Evolutionary conservation across 2,329 filamentous ascomycete genomes (phyloP).

Genomic region (Epichloe typhina): DNA sequence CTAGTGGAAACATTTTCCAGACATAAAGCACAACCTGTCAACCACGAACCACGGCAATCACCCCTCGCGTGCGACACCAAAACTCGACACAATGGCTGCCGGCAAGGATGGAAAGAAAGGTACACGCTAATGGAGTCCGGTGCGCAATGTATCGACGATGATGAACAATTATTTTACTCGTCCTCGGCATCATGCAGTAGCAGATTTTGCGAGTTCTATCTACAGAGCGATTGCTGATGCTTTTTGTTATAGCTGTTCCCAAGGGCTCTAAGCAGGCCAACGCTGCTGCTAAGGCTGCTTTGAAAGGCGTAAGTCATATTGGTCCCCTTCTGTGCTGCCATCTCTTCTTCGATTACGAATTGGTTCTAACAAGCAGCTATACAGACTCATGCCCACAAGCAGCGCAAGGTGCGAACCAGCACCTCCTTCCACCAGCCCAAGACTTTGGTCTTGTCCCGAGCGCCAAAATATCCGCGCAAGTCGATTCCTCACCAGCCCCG

Average conservation of each 20-base stretch:
- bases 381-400: constrained; percentile 57
- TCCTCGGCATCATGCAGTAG: constrained; percentile 49
- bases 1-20: background rate
- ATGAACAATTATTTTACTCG: constrained; percentile 4
- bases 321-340: background rate
- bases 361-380: background rate
- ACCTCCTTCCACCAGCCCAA: constrained; percentile 97
- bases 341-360: background rate
- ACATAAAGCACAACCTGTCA: background rate
- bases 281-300: constrained; percentile 87
- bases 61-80: constrained; percentile 6
- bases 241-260: constrained; percentile 41
- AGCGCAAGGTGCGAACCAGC: constrained; percentile 80
- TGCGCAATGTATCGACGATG: constrained; percentile 4
- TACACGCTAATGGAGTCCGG: constrained; percentile 23
- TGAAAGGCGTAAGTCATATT: constrained; percentile 70
- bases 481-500: constrained; percentile 79
- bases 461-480: constrained; percentile 95
- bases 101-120: constrained; percentile 32
- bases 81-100: constrained; percentile 21
- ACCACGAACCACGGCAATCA: background rate
- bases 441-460: constrained; percentile 81
- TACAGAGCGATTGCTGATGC: constrained; percentile 62
- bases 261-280: constrained; percentile 76
- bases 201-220: constrained; percentile 66